Evolutionary conservation across 345 rosid genomes (phyloP), one percentile per base, ranked within the genome.

Genomic region (Bretschneidera sinensis): DNA sequence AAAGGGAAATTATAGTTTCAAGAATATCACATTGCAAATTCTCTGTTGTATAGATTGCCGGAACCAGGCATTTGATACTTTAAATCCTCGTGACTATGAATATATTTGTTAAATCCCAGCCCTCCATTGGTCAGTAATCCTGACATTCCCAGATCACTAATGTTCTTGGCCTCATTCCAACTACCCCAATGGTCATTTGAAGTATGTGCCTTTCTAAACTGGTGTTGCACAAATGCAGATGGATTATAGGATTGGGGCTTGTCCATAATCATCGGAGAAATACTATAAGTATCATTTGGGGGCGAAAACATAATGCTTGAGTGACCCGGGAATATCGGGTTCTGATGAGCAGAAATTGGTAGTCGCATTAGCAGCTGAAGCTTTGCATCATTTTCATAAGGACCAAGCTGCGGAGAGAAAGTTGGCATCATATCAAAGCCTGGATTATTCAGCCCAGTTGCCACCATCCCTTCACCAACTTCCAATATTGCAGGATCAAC

Each of bases 401-500:
- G 51, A 66, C 45, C 60, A 8, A 48, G 59, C 48, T 59, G 74
- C 1, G 51, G 58, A 7, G 65, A 31, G 25, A 61, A 72, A 59
- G 53, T 66, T 28, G 3, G 33, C 59, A 73, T 68, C 39, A 52
- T 43, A 55, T 74, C 83, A 52, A 74, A 61, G 65, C 70, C 63
- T 28, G 64, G 57, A 55, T 66, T 75, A 60, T 58, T 74, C 16
- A 59, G 25, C 58, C 67, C 68, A 6, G 56, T 45, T 70, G 73
- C 60, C 17, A 51, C 64, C 31, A 69, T 43, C 62, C 81, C 77
- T 33, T 71, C 57, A 39, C 80, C 80, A 65, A 74, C 76, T 33
- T 75, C 76, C 63, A 74, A 25, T 47, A 76, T 74, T 48, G 85
- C 79, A 67, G 85, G 85, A 75, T 81, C 82, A 39, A 73, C 31